These are phyloP conservation scores for Pythium dissotocum DNA, from an alignment of 352 stramenopile species.

Conservation along the genomic window DNA sequence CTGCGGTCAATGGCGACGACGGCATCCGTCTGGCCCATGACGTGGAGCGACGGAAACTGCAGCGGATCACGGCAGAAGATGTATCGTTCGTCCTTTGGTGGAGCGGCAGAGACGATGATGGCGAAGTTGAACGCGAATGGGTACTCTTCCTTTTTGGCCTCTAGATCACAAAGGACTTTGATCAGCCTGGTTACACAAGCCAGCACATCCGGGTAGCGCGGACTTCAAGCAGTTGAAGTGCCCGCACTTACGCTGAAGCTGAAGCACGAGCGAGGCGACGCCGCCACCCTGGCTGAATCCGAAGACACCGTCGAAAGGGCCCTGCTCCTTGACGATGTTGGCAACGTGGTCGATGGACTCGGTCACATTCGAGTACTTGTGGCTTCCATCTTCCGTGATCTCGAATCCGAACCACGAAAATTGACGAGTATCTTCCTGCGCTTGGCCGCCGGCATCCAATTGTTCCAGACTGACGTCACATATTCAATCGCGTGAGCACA, in stretches of 20 bases:
- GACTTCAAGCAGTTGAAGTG: neutral
- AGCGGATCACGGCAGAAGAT: conserved; percentile 44
- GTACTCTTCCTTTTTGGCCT: conserved; percentile 44
- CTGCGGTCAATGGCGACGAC: conserved; percentile 63
- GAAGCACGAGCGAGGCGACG: conserved; percentile 65
- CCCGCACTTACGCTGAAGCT: conserved; percentile 57
- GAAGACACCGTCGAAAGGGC: conserved; percentile 86
- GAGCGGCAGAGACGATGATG: conserved; percentile 70
- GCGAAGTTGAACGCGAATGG: conserved; percentile 70
- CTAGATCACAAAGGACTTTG: conserved; percentile 10
- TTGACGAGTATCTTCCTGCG: conserved; percentile 49
- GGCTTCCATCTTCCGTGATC: conserved; percentile 39
- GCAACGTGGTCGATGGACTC: conserved; percentile 72
- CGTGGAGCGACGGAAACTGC: conserved; percentile 68
- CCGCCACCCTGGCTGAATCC: conserved; percentile 85
- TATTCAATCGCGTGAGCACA: neutral
- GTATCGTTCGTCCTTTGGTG: conserved; percentile 46
- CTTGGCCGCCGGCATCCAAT: conserved; percentile 11
- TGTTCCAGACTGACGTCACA: conserved; percentile 9
- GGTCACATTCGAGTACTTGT: conserved; percentile 48
- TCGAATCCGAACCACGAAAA: conserved; percentile 79
- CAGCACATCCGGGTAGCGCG: neutral
- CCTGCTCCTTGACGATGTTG: conserved; percentile 59
- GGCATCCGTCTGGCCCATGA: conserved; percentile 79
- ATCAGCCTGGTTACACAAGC: neutral